Evolutionary conservation across 208 protist genomes (phyloP).

Genomic region (Polymyxa betae): DNA sequence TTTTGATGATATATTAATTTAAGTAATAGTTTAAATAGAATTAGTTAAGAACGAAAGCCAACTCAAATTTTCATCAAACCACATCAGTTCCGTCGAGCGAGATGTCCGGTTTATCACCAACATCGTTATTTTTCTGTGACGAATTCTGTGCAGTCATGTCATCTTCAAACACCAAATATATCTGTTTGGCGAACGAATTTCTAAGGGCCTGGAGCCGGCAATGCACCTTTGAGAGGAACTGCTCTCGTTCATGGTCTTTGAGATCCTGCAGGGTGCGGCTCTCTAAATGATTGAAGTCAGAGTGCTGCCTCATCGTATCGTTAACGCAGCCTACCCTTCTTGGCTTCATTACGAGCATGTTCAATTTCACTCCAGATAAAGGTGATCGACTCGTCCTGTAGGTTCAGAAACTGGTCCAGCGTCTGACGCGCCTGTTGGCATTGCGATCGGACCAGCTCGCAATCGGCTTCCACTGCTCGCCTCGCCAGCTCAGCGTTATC

Average conservation of each 20-base stretch:
- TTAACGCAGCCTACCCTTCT: background rate
- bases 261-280: background rate
- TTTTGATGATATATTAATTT: background rate
- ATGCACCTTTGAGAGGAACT: background rate
- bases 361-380: constrained; percentile 58
- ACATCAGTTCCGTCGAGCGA: background rate
- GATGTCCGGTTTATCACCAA: background rate
- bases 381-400: constrained; percentile 55
- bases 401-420: background rate
- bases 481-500: background rate
- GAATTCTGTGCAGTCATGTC: background rate
- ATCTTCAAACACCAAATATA: background rate
- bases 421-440: background rate
- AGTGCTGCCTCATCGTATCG: background rate
- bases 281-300: background rate
- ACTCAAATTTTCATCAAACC: background rate
- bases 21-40: background rate
- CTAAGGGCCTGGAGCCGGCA: background rate
- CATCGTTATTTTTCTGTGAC: background rate
- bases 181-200: background rate
- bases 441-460: background rate
- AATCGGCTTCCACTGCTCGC: background rate
- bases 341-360: background rate
- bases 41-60: background rate
- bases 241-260: background rate